phyloP scores from a whole-genome alignment of 2,329 filamentous ascomycete species.

The Penicillium carneum region DNA sequence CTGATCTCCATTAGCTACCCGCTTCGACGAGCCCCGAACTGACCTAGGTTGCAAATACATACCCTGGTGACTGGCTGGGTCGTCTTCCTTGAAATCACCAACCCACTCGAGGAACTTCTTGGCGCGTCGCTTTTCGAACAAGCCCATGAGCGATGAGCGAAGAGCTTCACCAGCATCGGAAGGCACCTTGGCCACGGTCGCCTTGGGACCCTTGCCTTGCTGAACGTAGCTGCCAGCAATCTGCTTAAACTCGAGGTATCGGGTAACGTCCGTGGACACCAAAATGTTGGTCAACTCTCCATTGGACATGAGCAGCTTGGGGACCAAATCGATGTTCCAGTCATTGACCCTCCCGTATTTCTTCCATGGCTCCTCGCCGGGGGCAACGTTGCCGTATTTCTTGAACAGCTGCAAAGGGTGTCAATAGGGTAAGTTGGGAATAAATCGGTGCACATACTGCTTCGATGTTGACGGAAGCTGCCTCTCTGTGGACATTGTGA shows the following conservation, averaged over 20 bases:
- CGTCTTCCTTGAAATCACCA: slow-evolving; percentile 80
- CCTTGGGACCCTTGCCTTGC: slow-evolving; percentile 80
- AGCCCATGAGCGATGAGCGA: slow-evolving; percentile 90
- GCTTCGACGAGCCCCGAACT: neutral
- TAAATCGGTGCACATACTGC: slow-evolving; percentile 64
- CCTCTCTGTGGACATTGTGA: slow-evolving; percentile 69
- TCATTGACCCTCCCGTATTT: slow-evolving; percentile 95
- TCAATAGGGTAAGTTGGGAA: slow-evolving; percentile 41
- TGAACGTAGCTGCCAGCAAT: slow-evolving; percentile 97
- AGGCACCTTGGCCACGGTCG: slow-evolving; percentile 94
- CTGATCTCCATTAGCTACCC: slow-evolving; percentile 55
- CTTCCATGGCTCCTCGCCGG: slow-evolving; percentile 92
- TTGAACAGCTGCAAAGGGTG: slow-evolving; percentile 79
- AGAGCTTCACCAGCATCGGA: slow-evolving; percentile 90
- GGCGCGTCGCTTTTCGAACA: slow-evolving; percentile 96
- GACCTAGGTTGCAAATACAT: slow-evolving; percentile 41
- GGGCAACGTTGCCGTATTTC: slow-evolving; percentile 83
- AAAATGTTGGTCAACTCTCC: slow-evolving; percentile 98
- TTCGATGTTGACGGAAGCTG: slow-evolving; percentile 95
- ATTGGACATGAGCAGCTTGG: slow-evolving; percentile 98
- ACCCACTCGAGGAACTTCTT: slow-evolving; percentile 97
- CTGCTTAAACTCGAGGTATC: slow-evolving; percentile 91
- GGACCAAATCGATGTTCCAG: slow-evolving; percentile 99
- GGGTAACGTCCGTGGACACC: slow-evolving; percentile 89
- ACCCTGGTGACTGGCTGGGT: slow-evolving; percentile 91